Conservation (phyloP, 306 rosid genomes). For the Lathyrus sativus region DNA sequence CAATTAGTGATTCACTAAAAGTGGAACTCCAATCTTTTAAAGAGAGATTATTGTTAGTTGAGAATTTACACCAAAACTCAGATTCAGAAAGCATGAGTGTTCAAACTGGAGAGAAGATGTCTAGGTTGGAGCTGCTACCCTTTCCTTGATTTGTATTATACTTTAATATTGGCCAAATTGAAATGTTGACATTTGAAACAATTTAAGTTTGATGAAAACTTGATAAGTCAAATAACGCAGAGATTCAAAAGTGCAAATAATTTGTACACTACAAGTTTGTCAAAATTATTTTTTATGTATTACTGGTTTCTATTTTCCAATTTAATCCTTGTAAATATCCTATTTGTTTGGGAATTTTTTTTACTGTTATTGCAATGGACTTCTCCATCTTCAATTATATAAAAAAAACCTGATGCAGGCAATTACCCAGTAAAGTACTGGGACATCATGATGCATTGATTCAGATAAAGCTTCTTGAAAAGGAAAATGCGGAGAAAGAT, state of each 20-base stretch:
- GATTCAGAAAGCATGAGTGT: constrained; percentile 48
- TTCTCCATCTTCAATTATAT: constrained; percentile 27
- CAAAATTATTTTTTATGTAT: constrained; percentile 5
- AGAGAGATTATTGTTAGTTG: constrained; percentile 65
- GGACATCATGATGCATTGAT: constrained; percentile 70
- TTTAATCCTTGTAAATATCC: constrained; percentile 1
- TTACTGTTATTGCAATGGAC: constrained; percentile 13
- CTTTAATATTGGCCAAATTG: constrained; percentile 30
- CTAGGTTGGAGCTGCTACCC: constrained; percentile 55
- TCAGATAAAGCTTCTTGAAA: constrained; percentile 76
- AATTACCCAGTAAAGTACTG: constrained; percentile 42
- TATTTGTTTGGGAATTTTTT: constrained; percentile 21
- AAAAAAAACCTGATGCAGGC: constrained; percentile 51
- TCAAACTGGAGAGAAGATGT: constrained; percentile 54
- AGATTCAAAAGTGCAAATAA: neutral
- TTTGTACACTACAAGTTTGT: constrained; percentile 17
- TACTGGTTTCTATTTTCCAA: constrained; percentile 12
- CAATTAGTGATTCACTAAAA: constrained; percentile 74
- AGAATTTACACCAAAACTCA: constrained; percentile 49
- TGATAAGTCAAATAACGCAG: constrained; percentile 10
- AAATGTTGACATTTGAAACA: constrained; percentile 14
- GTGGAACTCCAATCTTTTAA: constrained; percentile 70
- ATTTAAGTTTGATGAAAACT: constrained; percentile 14
- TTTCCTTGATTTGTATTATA: constrained; percentile 35
- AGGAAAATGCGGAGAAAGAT: constrained; percentile 69